Evolutionary conservation across 805 yeast genomes (phyloP), one percentile per base, ranked within the genome.

Genomic region (Starmerella bombi): DNA sequence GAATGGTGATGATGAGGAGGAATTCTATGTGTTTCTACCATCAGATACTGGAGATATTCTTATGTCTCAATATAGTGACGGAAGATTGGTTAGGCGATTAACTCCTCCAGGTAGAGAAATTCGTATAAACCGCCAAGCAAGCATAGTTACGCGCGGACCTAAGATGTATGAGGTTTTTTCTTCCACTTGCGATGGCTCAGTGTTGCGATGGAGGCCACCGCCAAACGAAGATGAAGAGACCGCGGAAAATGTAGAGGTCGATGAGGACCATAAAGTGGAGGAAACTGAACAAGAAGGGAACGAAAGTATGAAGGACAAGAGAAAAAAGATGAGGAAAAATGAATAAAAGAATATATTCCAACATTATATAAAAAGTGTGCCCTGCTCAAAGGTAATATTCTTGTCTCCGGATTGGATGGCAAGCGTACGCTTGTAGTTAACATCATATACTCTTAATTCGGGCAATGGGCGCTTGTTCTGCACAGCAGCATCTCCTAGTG

Each of bases 21-120:
- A 32, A 27, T 32, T 23, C 15, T 20, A 71, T 48, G 57, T 81
- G 19, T 64, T 81, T 58, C 74, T 75, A 40, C 88, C 93, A 0
- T 75, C 84, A 0, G 91, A 81, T 49, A 75, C 67, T 44, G 85
- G 88, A 3, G 85, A 80, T 48, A 59, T 82, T 1, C 63, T 76
- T 31, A 65, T 79, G 36, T 75, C 67, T 43, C 59, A 79, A 16
- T 62, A 73, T 0, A 55, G 63, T 1, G 80, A 77, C 48, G 93
- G 91, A 0, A 74, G 71, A 46, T 55, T 80, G 34, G 68, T 77
- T 3, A 63, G 72, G 7, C 59, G 86, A 40, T 59, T 80, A n/a
- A 62, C 65, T 15, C 52, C 55, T 3, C 52, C 50, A 1, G 49
- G 44, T 2, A 39, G 46, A 6, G 55, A 32, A 29, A 52, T 38